These are phyloP conservation scores for Coelastrella sp. DNA, from an alignment of 139 green algal genomes.

Conservation along the genomic window DNA sequence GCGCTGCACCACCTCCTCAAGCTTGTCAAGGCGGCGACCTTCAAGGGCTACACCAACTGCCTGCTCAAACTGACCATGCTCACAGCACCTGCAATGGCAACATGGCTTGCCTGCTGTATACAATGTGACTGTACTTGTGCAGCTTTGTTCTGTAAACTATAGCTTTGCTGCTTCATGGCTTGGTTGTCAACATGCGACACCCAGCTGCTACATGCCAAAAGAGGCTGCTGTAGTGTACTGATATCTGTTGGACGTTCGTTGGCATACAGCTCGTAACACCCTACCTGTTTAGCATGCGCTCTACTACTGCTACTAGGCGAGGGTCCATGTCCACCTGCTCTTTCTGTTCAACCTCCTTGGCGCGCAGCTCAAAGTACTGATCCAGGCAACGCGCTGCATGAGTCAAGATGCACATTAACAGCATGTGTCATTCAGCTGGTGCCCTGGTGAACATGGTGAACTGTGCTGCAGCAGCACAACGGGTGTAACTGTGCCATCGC, in stretches of 20 bases:
- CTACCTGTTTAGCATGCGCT: slow-evolving; percentile 93
- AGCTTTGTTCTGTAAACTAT: not conserved
- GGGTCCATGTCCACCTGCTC: slow-evolving; percentile 76
- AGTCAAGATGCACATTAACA: not conserved
- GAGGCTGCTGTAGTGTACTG: too few species aligned
- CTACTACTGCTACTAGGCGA: slow-evolving; percentile 90
- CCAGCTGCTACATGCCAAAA: not conserved
- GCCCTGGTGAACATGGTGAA: not conserved
- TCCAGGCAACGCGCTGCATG: slow-evolving; percentile 93
- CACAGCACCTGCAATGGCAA: slow-evolving; percentile 68
- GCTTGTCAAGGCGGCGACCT: slow-evolving; percentile 86
- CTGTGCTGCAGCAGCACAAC: not conserved
- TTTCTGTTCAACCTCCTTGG: slow-evolving; percentile 57
- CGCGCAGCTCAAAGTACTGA: slow-evolving; percentile 87
- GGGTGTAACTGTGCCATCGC: not conserved
- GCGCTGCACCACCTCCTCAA: slow-evolving; percentile 72
- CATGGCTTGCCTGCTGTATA: not conserved
- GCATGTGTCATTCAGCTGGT: too few species aligned
- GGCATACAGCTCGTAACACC: not conserved
- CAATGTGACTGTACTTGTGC: too few species aligned
- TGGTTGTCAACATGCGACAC: not conserved
- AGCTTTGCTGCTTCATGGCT: not conserved
- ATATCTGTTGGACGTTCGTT: too few species aligned
- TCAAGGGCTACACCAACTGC: slow-evolving; percentile 97
- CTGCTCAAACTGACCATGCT: slow-evolving; percentile 91